phyloP scores from a whole-genome alignment of 2,329 filamentous ascomycete genomes.

The Mollisia scopiformis region DNA sequence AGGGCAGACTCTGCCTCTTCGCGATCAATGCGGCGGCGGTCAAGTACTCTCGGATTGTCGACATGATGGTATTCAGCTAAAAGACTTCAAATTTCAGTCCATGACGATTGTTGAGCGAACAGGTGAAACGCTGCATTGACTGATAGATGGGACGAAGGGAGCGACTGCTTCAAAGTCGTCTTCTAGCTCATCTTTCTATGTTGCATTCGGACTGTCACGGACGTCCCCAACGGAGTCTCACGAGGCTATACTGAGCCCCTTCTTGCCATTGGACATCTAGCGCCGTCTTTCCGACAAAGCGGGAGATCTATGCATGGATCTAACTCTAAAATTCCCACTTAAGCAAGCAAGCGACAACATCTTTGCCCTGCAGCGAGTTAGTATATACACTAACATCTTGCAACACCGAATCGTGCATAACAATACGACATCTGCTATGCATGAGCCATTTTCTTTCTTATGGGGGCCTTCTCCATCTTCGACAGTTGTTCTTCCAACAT shows the following conservation, averaged over 20 bases:
- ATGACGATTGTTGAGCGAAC: background rate
- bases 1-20: background rate
- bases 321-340: background rate
- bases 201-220: background rate
- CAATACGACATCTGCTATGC: background rate
- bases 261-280: background rate
- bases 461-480: background rate
- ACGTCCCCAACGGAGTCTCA: background rate
- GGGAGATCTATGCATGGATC: conserved; percentile 2
- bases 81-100: background rate
- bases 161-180: background rate
- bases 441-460: background rate
- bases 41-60: background rate
- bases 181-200: background rate
- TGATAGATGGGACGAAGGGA: background rate
- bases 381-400: no score
- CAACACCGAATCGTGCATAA: background rate
- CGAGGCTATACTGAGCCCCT: background rate
- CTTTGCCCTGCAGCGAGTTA: no score
- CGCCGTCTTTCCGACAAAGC: background rate
- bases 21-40: background rate
- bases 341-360: background rate
- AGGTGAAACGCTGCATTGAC: background rate
- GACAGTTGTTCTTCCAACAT: background rate
- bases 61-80: background rate